Base-by-base conservation (phyloP, 1,284 basidiomycete genomes). In the Amylostereum areolatum region DNA sequence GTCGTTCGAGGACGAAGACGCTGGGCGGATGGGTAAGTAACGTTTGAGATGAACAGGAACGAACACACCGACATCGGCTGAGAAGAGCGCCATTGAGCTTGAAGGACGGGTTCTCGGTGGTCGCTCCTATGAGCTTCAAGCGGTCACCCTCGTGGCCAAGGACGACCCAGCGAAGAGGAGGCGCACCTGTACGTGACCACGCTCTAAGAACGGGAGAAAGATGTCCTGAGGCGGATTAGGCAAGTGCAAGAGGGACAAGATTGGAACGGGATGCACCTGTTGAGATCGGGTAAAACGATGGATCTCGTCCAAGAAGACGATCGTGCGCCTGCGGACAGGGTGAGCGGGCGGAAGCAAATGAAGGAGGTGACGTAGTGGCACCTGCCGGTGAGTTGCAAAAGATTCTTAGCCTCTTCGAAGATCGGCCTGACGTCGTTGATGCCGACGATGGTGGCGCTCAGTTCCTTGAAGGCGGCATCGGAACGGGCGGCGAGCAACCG, bases 101-200 rank as follows among this genome's bases (percentile, higher is more conserved):
- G 71, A 95, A 96, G 1, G 89, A 92, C 0, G 92, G 92, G 59
- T 96, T 96, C 65, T 96, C 92, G 0, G 92, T 96, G 2, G 92
- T 96, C 1, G 92, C 92, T 12, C 90, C 90, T 53, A 96, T 81
- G 33, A 95, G 71, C 75, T 85, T 46, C 50, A 51, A 24, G 53
- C 54, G n/a, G 55, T n/a, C n/a, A n/a, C n/a, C n/a, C n/a, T n/a
- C n/a, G n/a, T n/a, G n/a, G n/a, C n/a, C n/a, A n/a, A n/a, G n/a
- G n/a, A n/a, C n/a, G n/a, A n/a, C n/a, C n/a, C n/a, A n/a, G n/a
- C n/a, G n/a, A n/a, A n/a, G n/a, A n/a, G n/a, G n/a, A n/a, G n/a
- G n/a, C 57, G 46, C 52, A 81, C 83, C 66, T 87, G 85, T 25
- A 92, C 79, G 55, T 80, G 78, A 2, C 90, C 90, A 54, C 81